Evolutionary conservation across 768 basidiomycete genomes (phyloP).

Genomic region (Rhodotorula kratochvilovae): DNA sequence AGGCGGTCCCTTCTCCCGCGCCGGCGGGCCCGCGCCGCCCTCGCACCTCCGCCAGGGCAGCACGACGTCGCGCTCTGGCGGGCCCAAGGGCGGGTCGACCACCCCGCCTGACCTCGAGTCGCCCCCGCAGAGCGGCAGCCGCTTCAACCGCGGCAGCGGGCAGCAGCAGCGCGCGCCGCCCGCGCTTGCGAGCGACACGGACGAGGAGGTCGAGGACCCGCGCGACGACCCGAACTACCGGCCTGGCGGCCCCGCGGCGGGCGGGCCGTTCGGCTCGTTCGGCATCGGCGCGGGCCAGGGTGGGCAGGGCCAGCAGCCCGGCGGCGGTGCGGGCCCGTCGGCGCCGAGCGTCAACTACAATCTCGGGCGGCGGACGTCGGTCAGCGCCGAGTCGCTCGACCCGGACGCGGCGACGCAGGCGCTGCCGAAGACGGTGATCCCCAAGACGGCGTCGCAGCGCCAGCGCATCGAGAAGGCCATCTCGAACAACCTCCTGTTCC

Average conservation of each 20-base stretch:
- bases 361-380: constrained; percentile 85
- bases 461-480: constrained; percentile 82
- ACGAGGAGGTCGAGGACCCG: constrained; percentile 38
- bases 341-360: constrained; percentile 60
- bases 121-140: not conserved
- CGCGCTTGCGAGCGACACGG: constrained; percentile 3
- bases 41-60: not conserved
- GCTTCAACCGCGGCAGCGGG: not conserved
- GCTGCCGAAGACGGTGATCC: constrained; percentile 52
- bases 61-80: not conserved
- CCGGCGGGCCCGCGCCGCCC: not conserved
- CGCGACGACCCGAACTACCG: constrained; percentile 39
- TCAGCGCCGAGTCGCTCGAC: constrained; percentile 93
- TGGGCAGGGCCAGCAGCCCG: not conserved
- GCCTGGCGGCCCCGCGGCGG: constrained; percentile 9
- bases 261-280: constrained; percentile 14
- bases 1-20: constrained; percentile 6
- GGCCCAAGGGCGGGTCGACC: constrained; percentile 19
- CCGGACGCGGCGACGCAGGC: constrained; percentile 61
- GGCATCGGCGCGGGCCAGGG: not conserved
- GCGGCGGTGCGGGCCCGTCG: not conserved
- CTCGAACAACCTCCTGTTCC: constrained; percentile 84
- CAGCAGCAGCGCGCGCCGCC: not conserved
- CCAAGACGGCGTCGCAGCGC: constrained; percentile 80
- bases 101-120: constrained; percentile 15